phyloP scores from a whole-genome alignment of 2,329 filamentous ascomycete genomes.

The Cercospora berteroae region DNA sequence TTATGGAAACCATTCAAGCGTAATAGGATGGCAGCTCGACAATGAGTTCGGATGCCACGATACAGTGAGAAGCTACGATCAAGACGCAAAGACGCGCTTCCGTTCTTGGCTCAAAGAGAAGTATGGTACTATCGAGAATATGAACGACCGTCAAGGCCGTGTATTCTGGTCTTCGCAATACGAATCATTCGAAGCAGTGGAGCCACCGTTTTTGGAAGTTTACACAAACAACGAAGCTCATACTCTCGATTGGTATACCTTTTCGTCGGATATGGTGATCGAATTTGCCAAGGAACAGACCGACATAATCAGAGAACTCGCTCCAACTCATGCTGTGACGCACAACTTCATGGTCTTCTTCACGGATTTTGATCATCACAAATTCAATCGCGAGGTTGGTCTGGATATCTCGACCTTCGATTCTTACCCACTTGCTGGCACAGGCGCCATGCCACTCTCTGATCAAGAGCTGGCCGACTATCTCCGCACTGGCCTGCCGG shows the following conservation, averaged over 20 bases:
- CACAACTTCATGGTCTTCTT: slow-evolving; percentile 30
- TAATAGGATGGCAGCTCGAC: slow-evolving; percentile 29
- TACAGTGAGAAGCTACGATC: slow-evolving; percentile 29
- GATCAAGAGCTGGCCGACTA: slow-evolving; percentile 24
- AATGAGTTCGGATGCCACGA: slow-evolving; percentile 32
- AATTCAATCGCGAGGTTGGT: slow-evolving; percentile 28
- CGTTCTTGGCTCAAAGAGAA: slow-evolving; percentile 27
- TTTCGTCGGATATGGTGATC: slow-evolving; percentile 30
- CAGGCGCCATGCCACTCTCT: slow-evolving; percentile 16
- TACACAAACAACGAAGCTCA: slow-evolving; percentile 31
- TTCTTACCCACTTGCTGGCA: slow-evolving; percentile 26
- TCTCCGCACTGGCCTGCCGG: slow-evolving; percentile 27
- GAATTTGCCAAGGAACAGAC: slow-evolving; percentile 30
- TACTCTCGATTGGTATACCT: slow-evolving; percentile 29
- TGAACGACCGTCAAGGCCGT: slow-evolving; percentile 29
- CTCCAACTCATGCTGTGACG: slow-evolving; percentile 25
- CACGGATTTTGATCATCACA: slow-evolving; percentile 29
- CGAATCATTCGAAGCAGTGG: slow-evolving; percentile 25
- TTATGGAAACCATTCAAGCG: slow-evolving; percentile 26
- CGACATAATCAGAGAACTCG: slow-evolving; percentile 22
- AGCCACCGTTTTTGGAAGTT: slow-evolving; percentile 28
- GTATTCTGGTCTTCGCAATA: slow-evolving; percentile 32
- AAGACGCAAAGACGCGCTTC: slow-evolving; percentile 28
- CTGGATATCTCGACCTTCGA: slow-evolving; percentile 29
- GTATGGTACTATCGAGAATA: slow-evolving; percentile 29